Evolutionary conservation across 2,329 filamentous ascomycete species (phyloP).

Genomic region (Penicillium concentricum): DNA sequence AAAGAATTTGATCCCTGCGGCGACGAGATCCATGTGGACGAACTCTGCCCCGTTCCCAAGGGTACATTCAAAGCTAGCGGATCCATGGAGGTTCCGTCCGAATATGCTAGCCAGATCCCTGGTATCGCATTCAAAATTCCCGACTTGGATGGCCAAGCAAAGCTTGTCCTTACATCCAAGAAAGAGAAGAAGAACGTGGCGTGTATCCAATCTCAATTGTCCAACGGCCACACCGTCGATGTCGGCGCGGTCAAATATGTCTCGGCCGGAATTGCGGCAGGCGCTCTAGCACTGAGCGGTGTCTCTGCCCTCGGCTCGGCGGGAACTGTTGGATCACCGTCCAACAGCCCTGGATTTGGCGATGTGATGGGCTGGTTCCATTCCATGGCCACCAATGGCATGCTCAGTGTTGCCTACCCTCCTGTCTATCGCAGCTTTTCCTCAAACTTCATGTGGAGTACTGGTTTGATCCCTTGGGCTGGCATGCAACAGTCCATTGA

Average conservation of each 20-base stretch:
- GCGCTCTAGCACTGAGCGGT: constrained; percentile 71
- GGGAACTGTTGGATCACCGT: constrained; percentile 59
- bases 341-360: constrained; percentile 77
- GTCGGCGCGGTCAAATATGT: constrained; percentile 77
- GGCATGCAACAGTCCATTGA: constrained; percentile 79
- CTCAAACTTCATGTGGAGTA: constrained; percentile 92
- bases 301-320: constrained; percentile 66
- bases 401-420: constrained; percentile 89
- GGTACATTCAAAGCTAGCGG: constrained; percentile 73
- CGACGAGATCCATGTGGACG: constrained; percentile 60
- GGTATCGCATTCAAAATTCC: constrained; percentile 86
- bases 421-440: constrained; percentile 83
- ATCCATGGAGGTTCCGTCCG: constrained; percentile 66
- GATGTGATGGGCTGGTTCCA: constrained; percentile 91
- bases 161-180: constrained; percentile 67
- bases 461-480: constrained; percentile 80
- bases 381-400: constrained; percentile 90
- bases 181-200: constrained; percentile 65
- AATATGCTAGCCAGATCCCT: constrained; percentile 75
- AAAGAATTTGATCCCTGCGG: constrained; percentile 83
- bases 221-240: constrained; percentile 80
- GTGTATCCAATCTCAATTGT: constrained; percentile 77
- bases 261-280: constrained; percentile 81
- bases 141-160: constrained; percentile 84
- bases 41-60: constrained; percentile 81